Evolutionary conservation across 257 asterid genomes (phyloP).

Genomic region (Schizonepeta tenuifolia): DNA sequence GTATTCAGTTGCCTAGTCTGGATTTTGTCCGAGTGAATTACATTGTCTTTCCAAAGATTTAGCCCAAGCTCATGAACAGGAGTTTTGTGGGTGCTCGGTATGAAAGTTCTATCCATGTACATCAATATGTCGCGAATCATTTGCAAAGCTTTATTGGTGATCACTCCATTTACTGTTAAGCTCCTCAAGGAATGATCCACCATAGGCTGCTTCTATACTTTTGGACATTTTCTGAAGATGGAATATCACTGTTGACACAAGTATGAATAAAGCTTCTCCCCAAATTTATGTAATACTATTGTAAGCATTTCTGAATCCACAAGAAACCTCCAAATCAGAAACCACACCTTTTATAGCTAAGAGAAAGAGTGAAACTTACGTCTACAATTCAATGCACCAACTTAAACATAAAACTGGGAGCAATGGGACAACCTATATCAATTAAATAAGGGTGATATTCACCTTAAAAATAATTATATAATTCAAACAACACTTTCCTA

Average conservation of each 20-base stretch:
- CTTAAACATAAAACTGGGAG: background rate
- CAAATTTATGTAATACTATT: constrained; percentile 81
- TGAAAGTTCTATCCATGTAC: constrained; percentile 93
- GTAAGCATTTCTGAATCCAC: constrained; percentile 74
- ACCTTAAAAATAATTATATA: background rate
- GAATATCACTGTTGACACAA: constrained; percentile 67
- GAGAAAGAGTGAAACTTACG: background rate
- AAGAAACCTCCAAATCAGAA: constrained; percentile 22
- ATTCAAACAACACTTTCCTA: background rate
- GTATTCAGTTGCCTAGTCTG: constrained; percentile 70
- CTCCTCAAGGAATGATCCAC: constrained; percentile 76
- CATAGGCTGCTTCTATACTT: constrained; percentile 70
- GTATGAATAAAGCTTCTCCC: constrained; percentile 84
- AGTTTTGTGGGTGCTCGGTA: constrained; percentile 68
- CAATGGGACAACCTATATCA: background rate
- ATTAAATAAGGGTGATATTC: background rate
- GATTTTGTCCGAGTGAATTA: constrained; percentile 65
- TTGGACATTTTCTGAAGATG: constrained; percentile 70
- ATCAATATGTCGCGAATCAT: constrained; percentile 85
- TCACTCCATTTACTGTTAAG: constrained; percentile 78
- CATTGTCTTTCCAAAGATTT: constrained; percentile 84
- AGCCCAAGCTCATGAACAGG: constrained; percentile 87
- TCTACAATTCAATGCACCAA: background rate
- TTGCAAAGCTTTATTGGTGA: constrained; percentile 82
- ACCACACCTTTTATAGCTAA: background rate